These are phyloP conservation scores for Rhodomyrtus psidioides DNA, from an alignment of 441 rosid species.

Conservation along the genomic window DNA sequence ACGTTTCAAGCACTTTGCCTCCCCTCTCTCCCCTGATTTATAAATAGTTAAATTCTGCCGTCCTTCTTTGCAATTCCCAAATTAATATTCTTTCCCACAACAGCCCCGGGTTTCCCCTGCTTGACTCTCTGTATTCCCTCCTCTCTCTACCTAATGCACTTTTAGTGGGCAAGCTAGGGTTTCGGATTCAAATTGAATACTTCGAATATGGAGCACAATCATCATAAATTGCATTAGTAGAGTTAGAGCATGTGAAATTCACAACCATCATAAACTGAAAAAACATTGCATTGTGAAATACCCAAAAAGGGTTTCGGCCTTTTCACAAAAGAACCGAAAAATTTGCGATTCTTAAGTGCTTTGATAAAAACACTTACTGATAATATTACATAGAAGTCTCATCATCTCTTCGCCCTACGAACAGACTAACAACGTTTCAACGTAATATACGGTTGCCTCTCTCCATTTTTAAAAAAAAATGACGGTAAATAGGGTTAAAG, in stretches of 20 bases:
- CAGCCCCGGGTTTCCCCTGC: too few species aligned
- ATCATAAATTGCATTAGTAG: neutral
- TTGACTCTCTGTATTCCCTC: neutral
- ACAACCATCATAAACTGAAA: neutral
- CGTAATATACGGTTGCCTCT: too few species aligned
- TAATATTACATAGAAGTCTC: too few species aligned
- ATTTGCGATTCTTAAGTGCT: too few species aligned
- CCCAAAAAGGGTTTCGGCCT: neutral
- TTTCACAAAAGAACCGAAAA: neutral
- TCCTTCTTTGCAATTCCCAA: slow-evolving; percentile 1
- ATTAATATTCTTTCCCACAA: neutral
- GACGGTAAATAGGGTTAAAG: too few species aligned
- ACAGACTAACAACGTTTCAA: too few species aligned
- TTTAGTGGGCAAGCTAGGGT: neutral
- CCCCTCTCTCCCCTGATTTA: neutral
- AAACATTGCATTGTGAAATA: neutral
- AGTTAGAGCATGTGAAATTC: too few species aligned
- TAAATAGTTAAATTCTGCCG: slow-evolving; percentile 4
- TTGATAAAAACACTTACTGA: too few species aligned
- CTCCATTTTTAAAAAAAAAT: too few species aligned
- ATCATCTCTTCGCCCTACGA: too few species aligned
- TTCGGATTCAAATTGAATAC: neutral
- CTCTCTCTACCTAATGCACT: neutral
- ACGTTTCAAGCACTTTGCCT: slow-evolving; percentile 10
- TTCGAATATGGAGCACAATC: neutral